phyloP scores from a whole-genome alignment of 768 basidiomycete genomes.

The Saitozyma sp. region DNA sequence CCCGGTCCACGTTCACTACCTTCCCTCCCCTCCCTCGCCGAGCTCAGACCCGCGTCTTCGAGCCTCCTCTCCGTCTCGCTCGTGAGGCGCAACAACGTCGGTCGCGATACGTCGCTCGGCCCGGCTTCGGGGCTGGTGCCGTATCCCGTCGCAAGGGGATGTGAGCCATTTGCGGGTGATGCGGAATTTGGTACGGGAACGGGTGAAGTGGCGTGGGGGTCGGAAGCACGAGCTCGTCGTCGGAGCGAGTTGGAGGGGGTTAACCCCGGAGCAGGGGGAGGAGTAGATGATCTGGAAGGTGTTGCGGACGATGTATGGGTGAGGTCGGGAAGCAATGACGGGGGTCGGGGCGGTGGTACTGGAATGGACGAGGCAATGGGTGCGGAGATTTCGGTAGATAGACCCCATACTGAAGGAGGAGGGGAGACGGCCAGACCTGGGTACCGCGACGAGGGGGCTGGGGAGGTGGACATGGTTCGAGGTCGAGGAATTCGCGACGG shows the following conservation, averaged over 20 bases:
- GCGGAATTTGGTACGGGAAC: neutral
- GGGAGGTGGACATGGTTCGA: neutral
- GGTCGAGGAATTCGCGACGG: neutral
- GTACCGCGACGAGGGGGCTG: neutral
- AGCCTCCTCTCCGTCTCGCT: conserved; percentile 34
- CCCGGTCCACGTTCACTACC: conserved; percentile 28
- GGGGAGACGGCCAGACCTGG: neutral
- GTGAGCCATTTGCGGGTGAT: neutral
- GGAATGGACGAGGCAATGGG: neutral
- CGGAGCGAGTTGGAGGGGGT: neutral
- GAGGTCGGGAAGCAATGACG: neutral
- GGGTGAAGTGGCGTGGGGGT: neutral
- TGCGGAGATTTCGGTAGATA: neutral
- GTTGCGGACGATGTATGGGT: neutral
- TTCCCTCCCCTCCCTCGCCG: conserved; percentile 36
- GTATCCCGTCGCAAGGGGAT: neutral
- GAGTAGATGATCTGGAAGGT: neutral
- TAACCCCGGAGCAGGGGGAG: neutral
- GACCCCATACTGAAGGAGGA: neutral
- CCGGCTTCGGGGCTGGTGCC: neutral
- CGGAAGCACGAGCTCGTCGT: neutral
- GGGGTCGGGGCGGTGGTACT: neutral
- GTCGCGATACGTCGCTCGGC: conserved; percentile 27
- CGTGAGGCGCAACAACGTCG: conserved; percentile 40
- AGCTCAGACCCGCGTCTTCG: neutral